These are phyloP conservation scores for Cetradonia linearis DNA, from an alignment of 495 filamentous ascomycete genomes.

Conservation along the genomic window DNA sequence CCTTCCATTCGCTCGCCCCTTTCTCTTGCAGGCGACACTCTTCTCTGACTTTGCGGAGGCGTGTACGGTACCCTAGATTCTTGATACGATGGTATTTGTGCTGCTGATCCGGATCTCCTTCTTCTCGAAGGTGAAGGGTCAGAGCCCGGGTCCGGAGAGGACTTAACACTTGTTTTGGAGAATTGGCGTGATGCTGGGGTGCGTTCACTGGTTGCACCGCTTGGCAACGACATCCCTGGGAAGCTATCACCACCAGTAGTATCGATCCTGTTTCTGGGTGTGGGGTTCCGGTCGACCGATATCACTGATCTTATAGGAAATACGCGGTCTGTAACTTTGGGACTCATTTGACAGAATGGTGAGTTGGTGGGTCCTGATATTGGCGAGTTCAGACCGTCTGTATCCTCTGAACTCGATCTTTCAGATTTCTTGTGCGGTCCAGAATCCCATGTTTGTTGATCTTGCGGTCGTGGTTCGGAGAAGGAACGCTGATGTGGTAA, in stretches of 20 bases:
- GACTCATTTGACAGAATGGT: conserved; percentile 31
- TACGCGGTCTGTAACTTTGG: conserved; percentile 51
- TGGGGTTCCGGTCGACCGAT: conserved; percentile 50
- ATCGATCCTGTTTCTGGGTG: conserved; percentile 17
- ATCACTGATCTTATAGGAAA: conserved; percentile 80
- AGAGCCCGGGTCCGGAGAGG: conserved; percentile 1
- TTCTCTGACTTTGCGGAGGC: background rate
- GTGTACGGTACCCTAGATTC: background rate
- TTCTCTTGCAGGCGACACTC: conserved; percentile 8
- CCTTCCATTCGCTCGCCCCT: conserved; percentile 19
- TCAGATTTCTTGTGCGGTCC: background rate
- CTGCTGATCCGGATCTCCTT: background rate
- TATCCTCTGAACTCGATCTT: background rate
- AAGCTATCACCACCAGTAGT: conserved; percentile 17
- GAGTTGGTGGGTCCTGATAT: conserved; percentile 10
- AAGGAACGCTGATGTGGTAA: conserved; percentile 8
- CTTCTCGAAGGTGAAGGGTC: conserved; percentile 2
- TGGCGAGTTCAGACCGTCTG: conserved; percentile 3
- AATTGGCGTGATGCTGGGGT: conserved; percentile 4
- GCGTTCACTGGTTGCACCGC: conserved; percentile 17
- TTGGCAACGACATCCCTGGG: conserved; percentile 22
- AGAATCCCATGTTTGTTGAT: conserved; percentile 7
- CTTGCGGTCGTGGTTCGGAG: conserved; percentile 11
- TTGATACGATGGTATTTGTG: background rate
- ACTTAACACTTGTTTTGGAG: conserved; percentile 16